Percentiles rank a stretch among this genome's conserved stretches.
Conservation (phyloP, 2,329 filamentous ascomycete species). For the Paracorniculantispora psalliotae region DNA sequence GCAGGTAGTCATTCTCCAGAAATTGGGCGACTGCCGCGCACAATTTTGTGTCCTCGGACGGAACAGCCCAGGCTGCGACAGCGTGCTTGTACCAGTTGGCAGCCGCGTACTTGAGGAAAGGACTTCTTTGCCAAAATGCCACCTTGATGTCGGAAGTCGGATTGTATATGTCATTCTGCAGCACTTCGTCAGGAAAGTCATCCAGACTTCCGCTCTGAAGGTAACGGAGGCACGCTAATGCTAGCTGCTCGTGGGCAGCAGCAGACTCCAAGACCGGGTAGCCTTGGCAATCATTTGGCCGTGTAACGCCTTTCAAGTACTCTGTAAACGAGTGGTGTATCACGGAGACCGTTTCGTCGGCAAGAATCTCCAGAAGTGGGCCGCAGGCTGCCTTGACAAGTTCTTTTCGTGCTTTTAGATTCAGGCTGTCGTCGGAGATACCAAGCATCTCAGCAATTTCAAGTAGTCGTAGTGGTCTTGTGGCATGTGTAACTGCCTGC, state of each 20-base stretch:
- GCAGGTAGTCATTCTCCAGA: neutral
- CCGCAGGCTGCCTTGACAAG: constrained; percentile 37
- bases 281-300: neutral
- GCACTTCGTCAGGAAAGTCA: neutral
- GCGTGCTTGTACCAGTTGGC: constrained; percentile 28
- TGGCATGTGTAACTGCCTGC: constrained; percentile 36
- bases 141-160: neutral
- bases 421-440: constrained; percentile 11
- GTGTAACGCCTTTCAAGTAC: constrained; percentile 30
- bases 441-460: constrained; percentile 31
- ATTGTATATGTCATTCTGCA: neutral
- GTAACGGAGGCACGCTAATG: neutral
- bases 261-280: constrained; percentile 16
- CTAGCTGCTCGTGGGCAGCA: constrained; percentile 1
- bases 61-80: neutral
- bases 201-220: neutral
- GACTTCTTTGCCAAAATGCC: constrained; percentile 16
- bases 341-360: constrained; percentile 40
- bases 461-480: constrained; percentile 35
- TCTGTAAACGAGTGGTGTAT: constrained; percentile 47
- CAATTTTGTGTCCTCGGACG: neutral
- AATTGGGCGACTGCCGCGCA: neutral
- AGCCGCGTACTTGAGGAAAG: constrained; percentile 26
- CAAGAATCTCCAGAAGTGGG: constrained; percentile 39
- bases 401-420: constrained; percentile 29